Evolutionary conservation across 108 stramenopile species (phyloP).

Genomic region (Cylindrotheca fusiformis): DNA sequence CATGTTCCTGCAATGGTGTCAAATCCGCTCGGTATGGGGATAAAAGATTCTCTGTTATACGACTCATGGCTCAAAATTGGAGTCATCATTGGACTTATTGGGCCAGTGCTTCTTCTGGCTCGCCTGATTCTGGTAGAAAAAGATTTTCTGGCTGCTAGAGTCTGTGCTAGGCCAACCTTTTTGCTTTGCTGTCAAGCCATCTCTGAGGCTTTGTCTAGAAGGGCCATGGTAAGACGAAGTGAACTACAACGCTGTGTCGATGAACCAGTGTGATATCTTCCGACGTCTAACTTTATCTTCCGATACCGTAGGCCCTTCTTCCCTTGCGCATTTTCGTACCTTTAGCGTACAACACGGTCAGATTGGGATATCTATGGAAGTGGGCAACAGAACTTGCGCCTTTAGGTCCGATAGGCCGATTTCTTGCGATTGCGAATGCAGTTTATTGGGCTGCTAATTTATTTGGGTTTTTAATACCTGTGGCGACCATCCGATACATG

Average conservation of each 20-base stretch:
- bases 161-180: slow-evolving; percentile 48
- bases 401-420: slow-evolving; percentile 23
- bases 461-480: slow-evolving; percentile 70
- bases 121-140: neutral
- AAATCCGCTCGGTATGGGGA: slow-evolving; percentile 56
- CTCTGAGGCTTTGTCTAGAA: slow-evolving; percentile 42
- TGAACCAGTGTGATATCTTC: no score
- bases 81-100: slow-evolving; percentile 45
- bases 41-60: slow-evolving; percentile 39
- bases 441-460: slow-evolving; percentile 70
- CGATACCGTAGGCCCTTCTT: slow-evolving; percentile 45
- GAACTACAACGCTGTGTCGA: no score
- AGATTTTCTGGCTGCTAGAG: slow-evolving; percentile 15
- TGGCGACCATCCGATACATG: slow-evolving; percentile 63
- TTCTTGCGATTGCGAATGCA: slow-evolving; percentile 49
- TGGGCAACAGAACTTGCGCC: slow-evolving; percentile 23
- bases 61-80: slow-evolving; percentile 55
- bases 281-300: no score
- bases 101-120: slow-evolving; percentile 35
- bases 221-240: slow-evolving; percentile 13
- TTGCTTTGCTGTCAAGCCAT: slow-evolving; percentile 64
- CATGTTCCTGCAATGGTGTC: slow-evolving; percentile 64
- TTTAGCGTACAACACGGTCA: slow-evolving; percentile 54
- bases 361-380: slow-evolving; percentile 51
- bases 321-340: slow-evolving; percentile 73